Evolutionary conservation across 495 filamentous ascomycete genomes (phyloP).

Genomic region (Amphirosellinia nigrospora): DNA sequence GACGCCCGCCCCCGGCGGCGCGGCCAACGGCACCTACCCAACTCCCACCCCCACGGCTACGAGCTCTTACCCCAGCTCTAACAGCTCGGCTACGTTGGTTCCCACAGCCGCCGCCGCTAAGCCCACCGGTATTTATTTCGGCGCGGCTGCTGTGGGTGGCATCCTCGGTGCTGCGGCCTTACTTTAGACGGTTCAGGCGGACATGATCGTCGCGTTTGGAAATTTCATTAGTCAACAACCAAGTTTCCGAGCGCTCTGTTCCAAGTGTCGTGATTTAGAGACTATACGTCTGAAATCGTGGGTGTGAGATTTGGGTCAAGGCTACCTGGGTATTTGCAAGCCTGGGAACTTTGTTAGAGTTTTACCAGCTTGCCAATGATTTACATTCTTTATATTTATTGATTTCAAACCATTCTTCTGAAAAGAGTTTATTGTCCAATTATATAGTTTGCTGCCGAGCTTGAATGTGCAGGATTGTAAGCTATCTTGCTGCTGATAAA

Average conservation of each 20-base stretch:
- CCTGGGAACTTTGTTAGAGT: background rate
- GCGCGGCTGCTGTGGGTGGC: too few species aligned
- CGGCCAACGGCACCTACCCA: too few species aligned
- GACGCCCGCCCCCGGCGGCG: too few species aligned
- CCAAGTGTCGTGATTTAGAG: background rate
- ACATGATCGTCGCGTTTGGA: background rate
- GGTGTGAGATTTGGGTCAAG: conserved; percentile 1
- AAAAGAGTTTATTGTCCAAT: background rate
- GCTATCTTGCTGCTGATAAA: background rate
- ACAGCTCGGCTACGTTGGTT: too few species aligned
- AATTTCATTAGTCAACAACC: background rate
- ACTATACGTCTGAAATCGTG: background rate
- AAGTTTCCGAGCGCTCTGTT: background rate
- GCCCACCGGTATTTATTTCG: too few species aligned
- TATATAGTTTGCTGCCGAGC: background rate
- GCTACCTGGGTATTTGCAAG: background rate
- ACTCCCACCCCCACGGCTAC: too few species aligned
- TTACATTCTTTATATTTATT: background rate
- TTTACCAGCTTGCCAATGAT: background rate
- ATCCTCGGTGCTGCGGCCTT: too few species aligned
- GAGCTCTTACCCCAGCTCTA: too few species aligned
- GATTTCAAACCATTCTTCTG: background rate
- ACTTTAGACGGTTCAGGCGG: background rate
- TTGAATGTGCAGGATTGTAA: background rate
- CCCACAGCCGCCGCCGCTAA: too few species aligned